Percentiles rank a stretch among this genome's conserved stretches.
Evolutionary conservation across 225 moss, liverwort and hornwort genomes (phyloP).

Genomic region (Asterella californica): DNA sequence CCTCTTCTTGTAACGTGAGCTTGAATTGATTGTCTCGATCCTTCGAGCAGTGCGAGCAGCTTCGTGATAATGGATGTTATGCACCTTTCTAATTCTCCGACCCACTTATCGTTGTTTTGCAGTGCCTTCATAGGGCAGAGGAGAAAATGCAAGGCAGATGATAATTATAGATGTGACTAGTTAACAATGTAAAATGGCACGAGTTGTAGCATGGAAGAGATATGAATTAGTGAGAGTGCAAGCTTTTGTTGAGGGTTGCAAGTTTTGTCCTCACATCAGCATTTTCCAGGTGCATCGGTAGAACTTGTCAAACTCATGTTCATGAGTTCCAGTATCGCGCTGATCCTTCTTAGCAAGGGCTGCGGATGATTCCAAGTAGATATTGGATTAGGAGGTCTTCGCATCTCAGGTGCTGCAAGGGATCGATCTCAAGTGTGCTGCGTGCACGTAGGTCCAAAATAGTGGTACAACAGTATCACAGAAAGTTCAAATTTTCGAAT

Average conservation of each 20-base stretch:
- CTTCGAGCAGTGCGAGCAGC: too few relatives aligned
- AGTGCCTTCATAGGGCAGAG: constrained; percentile 26
- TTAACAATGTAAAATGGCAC: constrained; percentile 19
- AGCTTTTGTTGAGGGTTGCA: constrained; percentile 18
- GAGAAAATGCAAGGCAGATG: background rate
- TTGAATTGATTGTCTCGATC: too few relatives aligned
- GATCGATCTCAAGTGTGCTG: constrained; percentile 7
- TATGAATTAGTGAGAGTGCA: constrained; percentile 3
- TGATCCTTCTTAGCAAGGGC: constrained; percentile 15
- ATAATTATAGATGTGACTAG: constrained; percentile 1
- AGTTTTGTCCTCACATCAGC: constrained; percentile 21
- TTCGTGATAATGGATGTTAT: background rate
- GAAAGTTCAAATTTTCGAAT: constrained; percentile 2
- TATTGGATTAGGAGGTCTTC: constrained; percentile 15
- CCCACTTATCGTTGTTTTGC: background rate
- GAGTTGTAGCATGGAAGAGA: constrained; percentile 19
- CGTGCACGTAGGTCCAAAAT: background rate
- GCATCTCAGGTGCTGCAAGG: constrained; percentile 1
- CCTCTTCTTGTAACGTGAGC: too few relatives aligned
- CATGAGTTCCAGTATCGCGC: constrained; percentile 6
- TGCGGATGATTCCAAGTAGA: constrained; percentile 6
- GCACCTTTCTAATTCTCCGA: background rate
- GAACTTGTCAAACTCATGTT: background rate
- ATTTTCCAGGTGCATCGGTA: constrained; percentile 8
- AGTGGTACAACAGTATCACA: background rate